Percentiles rank a stretch among this genome's conserved stretches.
Conservation (phyloP, 306 rosid species). For the Prunus davidiana region DNA sequence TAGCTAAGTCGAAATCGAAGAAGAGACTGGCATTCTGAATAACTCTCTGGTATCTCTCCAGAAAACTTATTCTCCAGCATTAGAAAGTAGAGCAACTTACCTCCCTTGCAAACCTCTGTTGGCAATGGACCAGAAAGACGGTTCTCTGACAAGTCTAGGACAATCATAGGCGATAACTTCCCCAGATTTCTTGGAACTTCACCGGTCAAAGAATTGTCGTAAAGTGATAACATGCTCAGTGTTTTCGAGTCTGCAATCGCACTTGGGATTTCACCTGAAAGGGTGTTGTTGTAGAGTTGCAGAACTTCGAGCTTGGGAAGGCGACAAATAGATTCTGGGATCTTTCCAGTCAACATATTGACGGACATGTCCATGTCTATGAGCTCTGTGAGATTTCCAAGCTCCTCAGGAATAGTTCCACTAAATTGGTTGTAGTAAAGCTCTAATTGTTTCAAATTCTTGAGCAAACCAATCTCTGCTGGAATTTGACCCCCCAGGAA, state of each 20-base stretch:
- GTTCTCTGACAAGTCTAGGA: slow-evolving; percentile 88
- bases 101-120: slow-evolving; percentile 63
- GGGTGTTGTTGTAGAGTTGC: slow-evolving; percentile 88
- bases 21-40: slow-evolving; percentile 53
- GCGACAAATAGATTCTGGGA: slow-evolving; percentile 65
- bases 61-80: slow-evolving; percentile 68
- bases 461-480: slow-evolving; percentile 53
- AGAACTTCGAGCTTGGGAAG: slow-evolving; percentile 76
- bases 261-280: slow-evolving; percentile 66
- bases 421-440: slow-evolving; percentile 75
- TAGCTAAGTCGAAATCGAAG: slow-evolving; percentile 76
- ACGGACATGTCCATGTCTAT: slow-evolving; percentile 85
- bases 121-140: slow-evolving; percentile 71
- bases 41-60: slow-evolving; percentile 66
- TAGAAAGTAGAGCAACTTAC: slow-evolving; percentile 65
- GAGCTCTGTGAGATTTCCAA: slow-evolving; percentile 76
- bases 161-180: slow-evolving; percentile 52
- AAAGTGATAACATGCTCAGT: slow-evolving; percentile 65
- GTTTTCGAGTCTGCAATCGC: slow-evolving; percentile 64
- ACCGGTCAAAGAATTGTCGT: slow-evolving; percentile 67
- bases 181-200: slow-evolving; percentile 71
- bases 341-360: slow-evolving; percentile 58
- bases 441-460: slow-evolving; percentile 61
- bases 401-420: slow-evolving; percentile 70
- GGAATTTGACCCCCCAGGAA: slow-evolving; percentile 67